Evolutionary conservation across 331 rosid species (phyloP), one percentile per base, ranked within the genome.

Genomic region (Stylosanthes scabra): DNA sequence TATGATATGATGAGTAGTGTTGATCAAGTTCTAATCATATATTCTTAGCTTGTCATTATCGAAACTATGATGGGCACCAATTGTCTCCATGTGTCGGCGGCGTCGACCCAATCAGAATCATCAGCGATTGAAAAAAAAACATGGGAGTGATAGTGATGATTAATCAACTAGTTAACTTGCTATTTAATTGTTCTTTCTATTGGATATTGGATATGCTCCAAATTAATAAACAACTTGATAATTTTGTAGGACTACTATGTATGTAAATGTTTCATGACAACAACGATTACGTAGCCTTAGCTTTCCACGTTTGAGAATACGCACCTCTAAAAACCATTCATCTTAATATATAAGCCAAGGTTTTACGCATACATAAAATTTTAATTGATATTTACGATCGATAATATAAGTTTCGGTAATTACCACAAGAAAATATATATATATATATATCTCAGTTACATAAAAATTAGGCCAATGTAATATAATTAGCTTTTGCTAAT

Each of bases 71-170:
- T 72, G 62, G 27, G 71, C 40, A 79, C 80, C 73, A 69, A 65
- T 77, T 29, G 85, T 80, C 68, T 67, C 58, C 50, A 74, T 49
- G 2, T 29, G 83, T 66, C 78, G 85, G 82, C 74, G 73, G 65
- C 6, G 9, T 60, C 46, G 46, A 62, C 52, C 85, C 82, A 81
- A 67, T 72, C 20, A 55, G 37, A 31, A 31, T 31, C 37, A 31
- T 3, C 37, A 5, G 68, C 8, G 14, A 27, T 5, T 44, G 3
- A 28, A 25, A 1, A 51, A 52, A 49, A 72, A 57, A 66, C 11
- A 13, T 34, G 37, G 3, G 8, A 1, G 7, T 42, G 59, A 66
- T 66, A 8, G 51, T 72, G n/a, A 80, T 57, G 46, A 58, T 54
- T 29, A 76, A 66, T 67, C 8, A 77, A 74, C 28, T 5, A 31